These are phyloP conservation scores for Talaromyces proteolyticus DNA, from an alignment of 495 filamentous ascomycete genomes.

Conservation along the genomic window DNA sequence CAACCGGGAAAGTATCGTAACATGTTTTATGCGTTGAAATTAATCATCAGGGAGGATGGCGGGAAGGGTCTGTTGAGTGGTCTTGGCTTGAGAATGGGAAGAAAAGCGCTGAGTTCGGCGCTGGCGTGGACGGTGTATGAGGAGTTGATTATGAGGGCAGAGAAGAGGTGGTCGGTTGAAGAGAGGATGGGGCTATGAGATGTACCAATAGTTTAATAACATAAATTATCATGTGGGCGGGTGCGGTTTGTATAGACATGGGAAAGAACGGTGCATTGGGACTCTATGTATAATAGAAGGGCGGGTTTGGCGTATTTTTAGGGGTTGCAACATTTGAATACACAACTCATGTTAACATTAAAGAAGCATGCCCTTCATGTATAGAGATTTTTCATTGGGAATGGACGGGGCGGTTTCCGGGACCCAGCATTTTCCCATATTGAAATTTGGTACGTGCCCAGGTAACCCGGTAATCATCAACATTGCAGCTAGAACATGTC, in stretches of 20 bases:
- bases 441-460: too few relatives aligned
- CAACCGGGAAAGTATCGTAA: constrained; percentile 80
- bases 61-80: constrained; percentile 79
- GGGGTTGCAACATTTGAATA: too few relatives aligned
- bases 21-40: constrained; percentile 65
- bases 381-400: too few relatives aligned
- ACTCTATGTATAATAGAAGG: too few relatives aligned
- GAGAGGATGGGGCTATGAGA: constrained; percentile 18
- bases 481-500: constrained; percentile 14
- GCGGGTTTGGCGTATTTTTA: too few relatives aligned
- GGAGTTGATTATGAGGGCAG: constrained; percentile 75
- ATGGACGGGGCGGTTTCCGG: too few relatives aligned
- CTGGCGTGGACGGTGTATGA: constrained; percentile 97
- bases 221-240: background rate
- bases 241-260: too few relatives aligned
- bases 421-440: too few relatives aligned
- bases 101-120: constrained; percentile 88
- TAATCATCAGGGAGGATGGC: constrained; percentile 82
- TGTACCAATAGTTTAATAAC: background rate
- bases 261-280: too few relatives aligned
- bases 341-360: too few relatives aligned
- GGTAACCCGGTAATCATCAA: constrained; percentile 11
- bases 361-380: too few relatives aligned
- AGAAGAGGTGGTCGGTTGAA: constrained; percentile 49
- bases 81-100: constrained; percentile 75